Conservation (phyloP, 208 protist genomes). For the Leishmania guyanensis region DNA sequence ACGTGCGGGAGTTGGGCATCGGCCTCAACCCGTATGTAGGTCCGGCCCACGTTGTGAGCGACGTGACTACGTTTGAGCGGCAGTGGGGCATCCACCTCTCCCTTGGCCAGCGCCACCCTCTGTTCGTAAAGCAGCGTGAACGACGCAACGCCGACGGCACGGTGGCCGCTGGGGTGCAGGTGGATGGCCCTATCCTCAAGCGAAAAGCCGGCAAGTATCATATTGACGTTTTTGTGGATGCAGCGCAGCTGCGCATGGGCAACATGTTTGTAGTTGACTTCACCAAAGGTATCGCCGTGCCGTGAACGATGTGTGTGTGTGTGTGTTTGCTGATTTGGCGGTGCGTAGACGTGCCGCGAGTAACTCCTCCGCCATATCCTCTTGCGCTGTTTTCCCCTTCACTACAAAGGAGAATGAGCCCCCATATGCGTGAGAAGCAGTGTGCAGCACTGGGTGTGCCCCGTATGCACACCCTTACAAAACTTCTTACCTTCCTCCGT, state of each 20-base stretch:
- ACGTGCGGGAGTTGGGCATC: constrained; percentile 90
- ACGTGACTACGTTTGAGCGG: constrained; percentile 92
- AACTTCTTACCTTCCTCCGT: no score
- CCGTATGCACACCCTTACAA: no score
- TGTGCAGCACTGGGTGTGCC: neutral
- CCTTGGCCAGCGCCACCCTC: constrained; percentile 85
- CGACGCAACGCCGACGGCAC: constrained; percentile 71
- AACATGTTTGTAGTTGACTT: constrained; percentile 69
- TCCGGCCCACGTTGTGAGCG: constrained; percentile 70
- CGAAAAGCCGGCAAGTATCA: constrained; percentile 89
- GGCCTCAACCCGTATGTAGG: constrained; percentile 90
- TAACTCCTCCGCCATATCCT: neutral
- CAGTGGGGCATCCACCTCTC: constrained; percentile 91
- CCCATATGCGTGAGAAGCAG: neutral
- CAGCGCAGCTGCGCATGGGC: constrained; percentile 57
- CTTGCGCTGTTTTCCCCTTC: neutral
- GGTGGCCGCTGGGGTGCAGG: constrained; percentile 43
- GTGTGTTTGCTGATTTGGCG: neutral
- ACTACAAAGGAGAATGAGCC: neutral
- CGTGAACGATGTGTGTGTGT: constrained; percentile 4
- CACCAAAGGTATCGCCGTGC: constrained; percentile 56
- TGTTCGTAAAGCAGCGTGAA: constrained; percentile 86
- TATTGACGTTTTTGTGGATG: constrained; percentile 89
- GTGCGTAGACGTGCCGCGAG: neutral
- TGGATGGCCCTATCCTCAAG: constrained; percentile 79